A percentile compares a stretch with the other conserved stretches of the same genome.
These are phyloP conservation scores for Epicoccum nigrum DNA, from an alignment of 2,329 filamentous ascomycete genomes.

Conservation along the genomic window DNA sequence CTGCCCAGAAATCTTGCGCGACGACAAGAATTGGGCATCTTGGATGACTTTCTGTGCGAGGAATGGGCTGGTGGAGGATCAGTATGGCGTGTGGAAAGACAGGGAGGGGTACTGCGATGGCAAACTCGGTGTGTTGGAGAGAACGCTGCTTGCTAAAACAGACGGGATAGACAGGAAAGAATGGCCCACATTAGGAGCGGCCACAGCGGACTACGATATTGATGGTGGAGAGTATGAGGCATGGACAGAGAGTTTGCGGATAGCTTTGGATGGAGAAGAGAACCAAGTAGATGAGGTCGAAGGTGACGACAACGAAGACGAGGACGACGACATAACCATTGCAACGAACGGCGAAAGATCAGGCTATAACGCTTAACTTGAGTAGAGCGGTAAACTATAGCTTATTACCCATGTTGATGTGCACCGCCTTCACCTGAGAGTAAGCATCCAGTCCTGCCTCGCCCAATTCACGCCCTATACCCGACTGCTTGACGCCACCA, in stretches of 20 bases:
- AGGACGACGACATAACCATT: no score
- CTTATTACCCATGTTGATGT: slow-evolving; percentile 22
- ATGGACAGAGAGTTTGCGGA: slow-evolving; percentile 31
- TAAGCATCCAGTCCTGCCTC: slow-evolving; percentile 17
- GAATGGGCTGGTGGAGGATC: slow-evolving; percentile 42
- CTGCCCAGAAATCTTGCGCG: slow-evolving; percentile 45
- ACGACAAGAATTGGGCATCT: slow-evolving; percentile 47
- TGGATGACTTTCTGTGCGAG: slow-evolving; percentile 49
- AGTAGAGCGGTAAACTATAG: no score
- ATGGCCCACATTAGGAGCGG: slow-evolving; percentile 22
- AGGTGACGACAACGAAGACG: neutral
- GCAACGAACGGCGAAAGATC: no score
- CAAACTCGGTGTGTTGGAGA: slow-evolving; percentile 36
- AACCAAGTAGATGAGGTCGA: slow-evolving; percentile 5
- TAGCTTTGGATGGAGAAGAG: slow-evolving; percentile 29
- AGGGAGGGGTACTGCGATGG: neutral
- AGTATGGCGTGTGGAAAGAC: slow-evolving; percentile 14
- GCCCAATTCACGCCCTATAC: slow-evolving; percentile 64
- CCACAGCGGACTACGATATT: slow-evolving; percentile 8
- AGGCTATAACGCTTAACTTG: no score
- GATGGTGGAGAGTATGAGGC: slow-evolving; percentile 28
- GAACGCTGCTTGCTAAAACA: slow-evolving; percentile 32
- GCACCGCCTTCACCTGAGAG: slow-evolving; percentile 20
- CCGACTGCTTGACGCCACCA: slow-evolving; percentile 61
- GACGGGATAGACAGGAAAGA: slow-evolving; percentile 7